Base-by-base conservation (phyloP, 768 basidiomycete species). In the Trametes villosa region DNA sequence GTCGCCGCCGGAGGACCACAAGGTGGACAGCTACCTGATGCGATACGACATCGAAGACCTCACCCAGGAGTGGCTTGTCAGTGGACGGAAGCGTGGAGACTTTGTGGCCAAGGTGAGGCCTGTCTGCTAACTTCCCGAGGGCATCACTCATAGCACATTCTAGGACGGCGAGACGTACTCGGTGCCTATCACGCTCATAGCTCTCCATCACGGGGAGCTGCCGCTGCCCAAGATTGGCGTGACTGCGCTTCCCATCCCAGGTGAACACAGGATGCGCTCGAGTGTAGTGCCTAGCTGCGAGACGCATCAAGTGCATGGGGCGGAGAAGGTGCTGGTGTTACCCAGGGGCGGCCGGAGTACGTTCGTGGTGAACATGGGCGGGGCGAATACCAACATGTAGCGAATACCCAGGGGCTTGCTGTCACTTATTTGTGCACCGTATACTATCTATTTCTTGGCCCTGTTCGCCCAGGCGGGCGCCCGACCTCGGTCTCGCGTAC, bases 51-150 rank as follows among this genome's bases (percentile, higher is more conserved):
- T 97, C 17, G 86, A 91, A 58, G 92, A 94, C 65, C 81, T 86
- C 73, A 81, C 86, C 18, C 86, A 85, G 49, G 90, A 92, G 65
- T 98, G 96, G 96, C 79, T 97, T 3, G 85, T 98, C 9, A 91
- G 92, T 61, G 96, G 96, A 9, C 81, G 82, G 41, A 96, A 95
- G 75, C 85, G 89, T 53, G 95, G 94, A 0, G 89, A 91, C 65
- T 96, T 92, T 67, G 54, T 81, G 18, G 91, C 89, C 3, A 80
- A 77, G 75, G 96, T 92, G 68, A 53, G 86, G 0, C 38, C 17
- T 1, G 20, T 22, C 3, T 59, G 9, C 20, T 3, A n/a, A 1
- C 1, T 9, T n/a, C 22, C 27, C 3, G 3, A 9, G 18, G 6
- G 17, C 6, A 17, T 29, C 15, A 17, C 53, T 50, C 9, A 41